Conservation (phyloP, 805 yeast species). For the Cyberlindnera mrakii region DNA sequence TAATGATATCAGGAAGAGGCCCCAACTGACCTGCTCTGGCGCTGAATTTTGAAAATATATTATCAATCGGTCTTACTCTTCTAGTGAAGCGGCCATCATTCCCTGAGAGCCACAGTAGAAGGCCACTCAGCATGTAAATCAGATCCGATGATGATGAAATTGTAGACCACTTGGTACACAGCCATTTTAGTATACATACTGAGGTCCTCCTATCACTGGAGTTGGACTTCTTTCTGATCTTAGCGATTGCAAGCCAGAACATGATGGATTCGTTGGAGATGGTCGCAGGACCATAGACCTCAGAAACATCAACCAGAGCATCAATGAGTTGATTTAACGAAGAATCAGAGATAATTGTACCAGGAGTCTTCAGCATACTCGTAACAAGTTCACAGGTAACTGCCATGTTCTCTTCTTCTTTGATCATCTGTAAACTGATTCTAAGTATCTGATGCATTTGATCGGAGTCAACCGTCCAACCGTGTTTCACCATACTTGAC, state of each 20-base stretch:
- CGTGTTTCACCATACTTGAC: slow-evolving; percentile 14
- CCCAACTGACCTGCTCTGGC: slow-evolving; percentile 5
- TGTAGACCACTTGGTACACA: slow-evolving; percentile 37
- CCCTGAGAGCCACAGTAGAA: slow-evolving; percentile 42
- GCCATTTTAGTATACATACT: slow-evolving; percentile 44
- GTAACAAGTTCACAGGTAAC: slow-evolving; percentile 21
- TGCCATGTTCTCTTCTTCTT: slow-evolving; percentile 16
- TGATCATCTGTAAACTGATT: slow-evolving; percentile 29
- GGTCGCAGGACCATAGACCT: slow-evolving; percentile 52
- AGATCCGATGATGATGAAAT: background rate
- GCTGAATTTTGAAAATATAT: slow-evolving; percentile 6
- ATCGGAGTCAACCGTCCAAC: slow-evolving; percentile 13
- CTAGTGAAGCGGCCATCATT: background rate
- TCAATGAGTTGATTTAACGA: slow-evolving; percentile 41
- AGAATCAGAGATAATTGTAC: slow-evolving; percentile 27
- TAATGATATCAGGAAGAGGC: slow-evolving; percentile 3
- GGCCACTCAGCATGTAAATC: slow-evolving; percentile 23
- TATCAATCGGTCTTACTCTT: background rate
- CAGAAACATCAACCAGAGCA: slow-evolving; percentile 46
- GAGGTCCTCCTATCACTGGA: slow-evolving; percentile 25
- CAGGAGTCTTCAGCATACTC: slow-evolving; percentile 14
- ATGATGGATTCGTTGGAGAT: slow-evolving; percentile 40
- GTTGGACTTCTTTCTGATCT: slow-evolving; percentile 30
- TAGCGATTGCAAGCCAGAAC: slow-evolving; percentile 47
- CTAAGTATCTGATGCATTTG: slow-evolving; percentile 22